Evolutionary conservation across 805 yeast genomes (phyloP), one percentile per base, ranked within the genome.

Genomic region (Aciculoconidium aculeatum): DNA sequence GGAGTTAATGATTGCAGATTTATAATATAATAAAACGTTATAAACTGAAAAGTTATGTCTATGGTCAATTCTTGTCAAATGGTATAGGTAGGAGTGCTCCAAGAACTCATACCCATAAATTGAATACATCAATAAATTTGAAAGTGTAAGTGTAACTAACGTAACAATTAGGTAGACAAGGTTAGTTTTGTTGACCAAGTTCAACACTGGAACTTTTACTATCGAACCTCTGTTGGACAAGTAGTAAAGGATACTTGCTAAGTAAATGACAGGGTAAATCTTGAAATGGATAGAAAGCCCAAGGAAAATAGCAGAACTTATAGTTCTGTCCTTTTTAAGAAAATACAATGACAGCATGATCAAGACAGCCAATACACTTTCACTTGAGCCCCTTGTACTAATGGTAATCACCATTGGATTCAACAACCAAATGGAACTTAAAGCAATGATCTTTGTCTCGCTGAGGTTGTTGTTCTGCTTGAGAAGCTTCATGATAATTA

Each of bases 371-470:
- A 92, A 55, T 1, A 92, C 67, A 37, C 96, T 87, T 48, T 92
- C 98, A 0, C 95, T 81, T 15, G 92, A 83, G 1, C 98, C 98
- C 25, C 98, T 66, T 0, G 96, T 86, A 40, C 90, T 78, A 27
- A 92, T 92, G 1, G 95, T 86, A 17, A 80, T 75, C 1, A 88
- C 97, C 92, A 92, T 83, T 10, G 98, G 97, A 51, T 92, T 92
- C 42, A 86, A 64, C 11, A 92, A 64, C 97, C 97, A 92, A 4
- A 90, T 58, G 2, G 80, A 54, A 8, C 77, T 53, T 23, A 77
- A 61, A 5, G 62, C 40, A 8, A 69, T 34, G n/a, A 64, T 61
- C 26, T 58, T 61, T 4, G 17, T 39, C 6, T 24, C 27, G 4
- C 32, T 26, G 11, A 18, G 31, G 6, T 24, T 11, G 19, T 17